Conservation (phyloP, 177 flowering plant genomes). For the Telopea speciosissima region DNA sequence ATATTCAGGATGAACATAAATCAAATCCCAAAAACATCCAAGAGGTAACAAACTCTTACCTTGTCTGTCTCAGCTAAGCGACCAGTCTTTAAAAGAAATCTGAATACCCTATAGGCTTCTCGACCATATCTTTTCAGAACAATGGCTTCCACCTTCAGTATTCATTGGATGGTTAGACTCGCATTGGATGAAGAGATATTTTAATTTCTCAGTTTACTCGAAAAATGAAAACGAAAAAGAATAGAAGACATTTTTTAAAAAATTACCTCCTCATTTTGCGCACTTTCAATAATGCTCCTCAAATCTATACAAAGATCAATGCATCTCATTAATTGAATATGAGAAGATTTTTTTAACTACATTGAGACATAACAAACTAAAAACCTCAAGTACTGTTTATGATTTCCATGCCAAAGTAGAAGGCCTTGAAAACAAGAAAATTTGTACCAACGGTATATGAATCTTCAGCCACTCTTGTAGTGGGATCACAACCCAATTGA, state of each 20-base stretch:
- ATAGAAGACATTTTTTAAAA: background rate
- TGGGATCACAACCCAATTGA: conserved; percentile 41
- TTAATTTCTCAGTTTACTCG: background rate
- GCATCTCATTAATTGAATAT: background rate
- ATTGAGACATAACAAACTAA: background rate
- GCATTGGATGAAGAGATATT: background rate
- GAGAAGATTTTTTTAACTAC: background rate
- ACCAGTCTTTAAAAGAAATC: conserved; percentile 42
- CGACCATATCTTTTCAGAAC: conserved; percentile 65
- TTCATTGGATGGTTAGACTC: conserved; percentile 5
- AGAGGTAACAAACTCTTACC: conserved; percentile 33
- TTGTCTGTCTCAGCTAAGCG: conserved; percentile 51
- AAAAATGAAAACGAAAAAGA: background rate
- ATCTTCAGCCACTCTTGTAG: conserved; percentile 35
- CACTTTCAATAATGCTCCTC: conserved; percentile 50
- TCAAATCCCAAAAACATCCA: background rate
- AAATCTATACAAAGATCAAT: conserved; percentile 38
- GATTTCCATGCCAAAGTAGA: background rate
- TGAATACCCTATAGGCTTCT: conserved; percentile 66
- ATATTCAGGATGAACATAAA: background rate
- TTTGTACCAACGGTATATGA: conserved; percentile 52
- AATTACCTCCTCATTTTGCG: conserved; percentile 67
- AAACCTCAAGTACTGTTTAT: background rate
- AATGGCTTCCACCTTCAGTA: conserved; percentile 65
- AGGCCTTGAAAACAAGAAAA: background rate